Evolutionary conservation across 129 eudicot species (phyloP).

Genomic region (Silybum marianum): DNA sequence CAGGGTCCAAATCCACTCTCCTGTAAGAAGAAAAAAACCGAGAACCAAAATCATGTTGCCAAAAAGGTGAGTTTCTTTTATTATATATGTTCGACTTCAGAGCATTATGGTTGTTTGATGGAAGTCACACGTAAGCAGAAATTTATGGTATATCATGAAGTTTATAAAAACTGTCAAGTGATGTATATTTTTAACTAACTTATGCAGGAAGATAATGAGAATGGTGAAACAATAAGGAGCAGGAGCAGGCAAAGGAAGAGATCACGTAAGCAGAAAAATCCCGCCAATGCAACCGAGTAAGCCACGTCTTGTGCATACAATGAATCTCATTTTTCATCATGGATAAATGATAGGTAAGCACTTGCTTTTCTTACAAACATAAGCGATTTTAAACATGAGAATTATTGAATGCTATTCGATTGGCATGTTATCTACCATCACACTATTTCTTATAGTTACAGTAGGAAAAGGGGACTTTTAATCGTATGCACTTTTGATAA

Average conservation of each 20-base stretch:
- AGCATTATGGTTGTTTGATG: background rate
- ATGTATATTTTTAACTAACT: background rate
- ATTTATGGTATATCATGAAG: background rate
- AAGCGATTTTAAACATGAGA: background rate
- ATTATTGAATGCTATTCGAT: background rate
- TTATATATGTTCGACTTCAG: background rate
- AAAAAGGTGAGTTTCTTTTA: constrained; percentile 40
- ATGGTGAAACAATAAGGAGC: constrained; percentile 41
- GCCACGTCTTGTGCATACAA: background rate
- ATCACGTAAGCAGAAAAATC: constrained; percentile 48
- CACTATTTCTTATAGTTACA: background rate
- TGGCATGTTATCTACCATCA: constrained; percentile 14
- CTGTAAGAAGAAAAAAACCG: constrained; percentile 72
- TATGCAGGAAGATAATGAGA: constrained; percentile 48
- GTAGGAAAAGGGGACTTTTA: too few relatives aligned
- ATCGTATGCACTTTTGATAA: background rate
- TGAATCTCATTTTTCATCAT: background rate
- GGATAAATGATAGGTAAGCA: constrained; percentile 6
- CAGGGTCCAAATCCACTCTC: constrained; percentile 97
- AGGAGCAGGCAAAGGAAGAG: constrained; percentile 78
- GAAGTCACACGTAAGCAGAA: background rate
- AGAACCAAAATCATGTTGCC: constrained; percentile 41
- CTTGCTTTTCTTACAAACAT: background rate
- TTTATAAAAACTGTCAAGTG: background rate
- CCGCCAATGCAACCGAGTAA: constrained; percentile 31